These are phyloP conservation scores for Boletus subcaerulescens DNA, from an alignment of 768 basidiomycete species.

Conservation along the genomic window DNA sequence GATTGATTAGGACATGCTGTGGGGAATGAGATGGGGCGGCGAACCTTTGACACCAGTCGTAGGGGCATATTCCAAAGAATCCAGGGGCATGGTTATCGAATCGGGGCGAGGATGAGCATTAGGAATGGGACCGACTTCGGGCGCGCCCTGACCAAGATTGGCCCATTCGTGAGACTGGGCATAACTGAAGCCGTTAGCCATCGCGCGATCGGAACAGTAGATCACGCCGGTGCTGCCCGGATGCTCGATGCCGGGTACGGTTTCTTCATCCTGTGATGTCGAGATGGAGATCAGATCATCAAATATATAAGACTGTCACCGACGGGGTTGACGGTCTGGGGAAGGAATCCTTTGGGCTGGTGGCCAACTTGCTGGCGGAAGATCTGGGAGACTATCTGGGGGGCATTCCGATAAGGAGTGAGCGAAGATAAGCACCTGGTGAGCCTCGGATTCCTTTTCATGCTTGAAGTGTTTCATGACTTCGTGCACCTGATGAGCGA, in stretches of 20 bases:
- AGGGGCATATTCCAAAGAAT: conserved; percentile 87
- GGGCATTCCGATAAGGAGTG: neutral
- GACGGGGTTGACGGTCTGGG: conserved; percentile 71
- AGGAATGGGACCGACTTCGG: conserved; percentile 84
- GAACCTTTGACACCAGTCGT: conserved; percentile 86
- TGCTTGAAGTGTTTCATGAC: conserved; percentile 65
- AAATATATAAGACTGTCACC: conserved; percentile 14
- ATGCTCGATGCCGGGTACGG: conserved; percentile 83
- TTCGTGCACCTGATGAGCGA: conserved; percentile 61
- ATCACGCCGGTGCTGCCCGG: conserved; percentile 66
- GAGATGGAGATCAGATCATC: neutral
- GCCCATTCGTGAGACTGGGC: conserved; percentile 78
- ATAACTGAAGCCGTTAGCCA: conserved; percentile 90
- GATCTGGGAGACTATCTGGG: conserved; percentile 46
- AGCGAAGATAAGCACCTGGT: conserved; percentile 49
- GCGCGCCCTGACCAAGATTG: conserved; percentile 90
- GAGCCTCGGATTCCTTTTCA: conserved; percentile 86
- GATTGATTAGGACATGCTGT: conserved; percentile 1
- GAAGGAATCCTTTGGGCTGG: conserved; percentile 58
- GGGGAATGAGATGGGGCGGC: conserved; percentile 8
- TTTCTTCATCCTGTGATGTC: conserved; percentile 70
- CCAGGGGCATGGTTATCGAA: conserved; percentile 60
- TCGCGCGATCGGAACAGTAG: conserved; percentile 92
- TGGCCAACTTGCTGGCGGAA: conserved; percentile 73
- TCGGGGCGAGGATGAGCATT: conserved; percentile 65